A percentile compares a stretch with the other conserved stretches of the same genome.
Conservation (phyloP, 2,329 filamentous ascomycete genomes). For the Arthrobotrys iridis region DNA sequence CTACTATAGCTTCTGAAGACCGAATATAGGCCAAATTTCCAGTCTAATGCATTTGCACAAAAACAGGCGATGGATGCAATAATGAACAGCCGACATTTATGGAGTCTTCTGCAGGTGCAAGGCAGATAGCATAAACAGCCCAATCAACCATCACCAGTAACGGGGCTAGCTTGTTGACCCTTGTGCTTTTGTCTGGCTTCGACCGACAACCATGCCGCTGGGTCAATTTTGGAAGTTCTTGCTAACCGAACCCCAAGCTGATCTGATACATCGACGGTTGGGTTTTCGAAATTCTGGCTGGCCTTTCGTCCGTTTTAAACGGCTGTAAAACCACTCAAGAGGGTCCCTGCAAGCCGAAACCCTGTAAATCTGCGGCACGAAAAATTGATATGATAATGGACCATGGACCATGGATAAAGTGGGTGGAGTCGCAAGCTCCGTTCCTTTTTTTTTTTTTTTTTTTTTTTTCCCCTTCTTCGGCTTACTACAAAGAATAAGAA, state of each 20-base stretch:
- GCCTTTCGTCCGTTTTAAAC: constrained; percentile 32
- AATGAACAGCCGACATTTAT: constrained; percentile 29
- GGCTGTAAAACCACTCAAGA: constrained; percentile 51
- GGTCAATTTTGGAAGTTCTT: constrained; percentile 24
- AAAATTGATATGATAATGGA: constrained; percentile 51
- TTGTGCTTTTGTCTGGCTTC: constrained; percentile 26
- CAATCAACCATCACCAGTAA: constrained; percentile 33
- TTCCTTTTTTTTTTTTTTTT: neutral
- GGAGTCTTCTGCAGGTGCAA: constrained; percentile 24
- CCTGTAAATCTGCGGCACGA: constrained; percentile 49
- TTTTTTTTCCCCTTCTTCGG: too few relatives aligned
- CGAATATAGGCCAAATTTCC: constrained; percentile 38
- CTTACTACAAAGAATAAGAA: constrained; percentile 37
- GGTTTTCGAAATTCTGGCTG: neutral
- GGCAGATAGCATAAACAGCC: constrained; percentile 15
- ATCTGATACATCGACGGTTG: constrained; percentile 6
- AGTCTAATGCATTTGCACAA: constrained; percentile 39
- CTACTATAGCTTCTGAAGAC: constrained; percentile 18
- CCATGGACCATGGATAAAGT: constrained; percentile 52
- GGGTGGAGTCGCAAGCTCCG: constrained; percentile 41
- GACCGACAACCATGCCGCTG: constrained; percentile 33
- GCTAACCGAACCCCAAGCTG: constrained; percentile 6
- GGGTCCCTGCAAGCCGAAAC: constrained; percentile 28
- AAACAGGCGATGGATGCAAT: constrained; percentile 15
- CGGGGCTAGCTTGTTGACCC: constrained; percentile 28